Evolutionary conservation across 73 alveolate species (phyloP), one percentile per base, ranked within the genome.

Genomic region (Tetrahymena thermophila): DNA sequence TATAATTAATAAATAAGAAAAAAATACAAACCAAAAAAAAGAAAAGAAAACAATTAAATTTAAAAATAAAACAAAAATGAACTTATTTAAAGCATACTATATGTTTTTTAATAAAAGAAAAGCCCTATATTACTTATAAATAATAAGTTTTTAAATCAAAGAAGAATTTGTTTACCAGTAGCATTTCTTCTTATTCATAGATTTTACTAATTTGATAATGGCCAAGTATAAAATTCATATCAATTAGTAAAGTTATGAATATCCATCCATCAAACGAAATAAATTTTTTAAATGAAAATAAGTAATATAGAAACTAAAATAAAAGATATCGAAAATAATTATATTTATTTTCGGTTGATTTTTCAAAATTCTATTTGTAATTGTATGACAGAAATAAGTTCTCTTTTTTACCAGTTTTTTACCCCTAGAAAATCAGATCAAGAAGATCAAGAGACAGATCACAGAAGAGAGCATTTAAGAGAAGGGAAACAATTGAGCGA

Each of bases 401-500:
- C 37, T 31, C 37, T 71, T 71, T 71, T 71, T 34, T 71, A 3
- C 89, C 17, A 71, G 89, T 71, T 71, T 71, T 71, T 71, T 71
- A 28, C 89, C 89, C 85, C 31, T 71, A 71, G 89, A 71, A 28
- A 71, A 28, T 34, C 35, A 25, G 89, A 71, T 71, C 35, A 14
- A 25, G 89, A 71, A 71, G 40, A 28, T 34, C 1, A 25, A 9
- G 89, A 71, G 17, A 7, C 35, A 71, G 89, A 71, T 31, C 35
- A 71, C 37, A 71, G 42, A 25, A 71, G 38, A 71, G 37, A 31
- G 37, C 17, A 31, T 28, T 34, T 19, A 71, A 15, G 37, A 34
- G 11, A 71, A 71, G 89, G 89, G 89, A 71, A 71, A 71, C 89
- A 71, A 71, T 71, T 71, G 89, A 71, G 89, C 89, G 89, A 71